These are phyloP conservation scores for Blastobotrys capitulatus DNA, from an alignment of 1,139 yeast genomes.

Conservation along the genomic window DNA sequence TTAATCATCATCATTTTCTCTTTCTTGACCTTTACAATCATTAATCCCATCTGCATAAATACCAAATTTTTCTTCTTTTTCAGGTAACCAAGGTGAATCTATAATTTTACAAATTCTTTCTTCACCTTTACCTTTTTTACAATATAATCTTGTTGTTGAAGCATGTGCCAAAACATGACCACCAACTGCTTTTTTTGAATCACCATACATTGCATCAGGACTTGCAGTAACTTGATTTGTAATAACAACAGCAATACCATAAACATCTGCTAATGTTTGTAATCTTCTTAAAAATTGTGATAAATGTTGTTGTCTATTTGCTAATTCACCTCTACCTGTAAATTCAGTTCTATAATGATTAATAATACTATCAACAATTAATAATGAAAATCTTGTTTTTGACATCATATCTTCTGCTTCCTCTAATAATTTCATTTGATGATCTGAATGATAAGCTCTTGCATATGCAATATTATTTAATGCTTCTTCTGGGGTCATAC, in stretches of 20 bases:
- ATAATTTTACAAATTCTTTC: conserved; percentile 91
- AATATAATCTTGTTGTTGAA: conserved; percentile 84
- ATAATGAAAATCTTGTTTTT: conserved; percentile 67
- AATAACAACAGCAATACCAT: conserved; percentile 96
- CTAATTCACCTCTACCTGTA: conserved; percentile 92
- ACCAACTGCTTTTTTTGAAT: conserved; percentile 99
- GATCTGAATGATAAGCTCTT: conserved; percentile 95
- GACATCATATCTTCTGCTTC: conserved; percentile 98
- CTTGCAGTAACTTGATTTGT: conserved; percentile 98
- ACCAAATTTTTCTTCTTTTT: conserved; percentile 91
- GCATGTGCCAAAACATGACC: conserved; percentile 98
- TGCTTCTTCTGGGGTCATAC: conserved; percentile 90
- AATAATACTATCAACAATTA: conserved; percentile 95
- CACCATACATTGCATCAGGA: conserved; percentile 88
- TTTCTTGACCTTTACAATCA: conserved; percentile 81
- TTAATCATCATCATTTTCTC: conserved; percentile 10
- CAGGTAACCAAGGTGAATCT: conserved; percentile 95
- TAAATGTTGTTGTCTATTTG: conserved; percentile 91
- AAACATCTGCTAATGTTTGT: conserved; percentile 93
- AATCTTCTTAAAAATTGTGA: conserved; percentile 89
- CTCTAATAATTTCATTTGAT: conserved; percentile 77
- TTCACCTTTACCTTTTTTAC: conserved; percentile 87
- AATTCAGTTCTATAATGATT: conserved; percentile 93
- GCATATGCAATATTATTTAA: conserved; percentile 97
- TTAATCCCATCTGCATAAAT: conserved; percentile 96